A percentile compares a stretch with the other conserved stretches of the same genome.
Conservation (phyloP, 768 basidiomycete genomes). For the Phlebiopsis gigantea region DNA sequence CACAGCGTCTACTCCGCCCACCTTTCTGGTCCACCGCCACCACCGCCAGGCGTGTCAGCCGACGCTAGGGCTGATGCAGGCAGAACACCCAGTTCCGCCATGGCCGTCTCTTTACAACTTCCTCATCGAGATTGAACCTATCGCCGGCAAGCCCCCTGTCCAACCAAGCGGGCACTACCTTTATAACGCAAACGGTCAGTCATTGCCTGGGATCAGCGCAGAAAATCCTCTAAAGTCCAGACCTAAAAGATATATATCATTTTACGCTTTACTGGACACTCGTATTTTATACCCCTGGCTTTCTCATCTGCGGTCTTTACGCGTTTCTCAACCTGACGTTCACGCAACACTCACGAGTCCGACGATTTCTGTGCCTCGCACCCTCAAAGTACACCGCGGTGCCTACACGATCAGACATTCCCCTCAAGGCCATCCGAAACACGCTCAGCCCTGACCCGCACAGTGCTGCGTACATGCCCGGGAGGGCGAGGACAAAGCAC, state of each 20-base stretch:
- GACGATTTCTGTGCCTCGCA: slow-evolving; percentile 5
- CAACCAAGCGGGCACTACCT: slow-evolving; percentile 33
- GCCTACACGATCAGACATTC: slow-evolving; percentile 12
- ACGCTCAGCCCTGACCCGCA: not conserved
- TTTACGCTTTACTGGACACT: slow-evolving; percentile 46
- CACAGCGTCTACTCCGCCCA: not conserved
- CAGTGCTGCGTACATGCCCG: not conserved
- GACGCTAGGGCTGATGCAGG: slow-evolving; percentile 4
- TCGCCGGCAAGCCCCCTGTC: slow-evolving; percentile 23
- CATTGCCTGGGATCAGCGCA: not conserved
- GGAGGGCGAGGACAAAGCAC: slow-evolving; percentile 14
- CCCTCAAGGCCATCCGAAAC: slow-evolving; percentile 9
- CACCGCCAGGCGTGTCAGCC: not conserved
- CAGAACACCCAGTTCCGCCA: slow-evolving; percentile 8
- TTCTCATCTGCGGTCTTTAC: slow-evolving; percentile 33
- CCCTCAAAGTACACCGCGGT: slow-evolving; percentile 8
- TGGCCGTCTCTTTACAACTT: slow-evolving; percentile 35
- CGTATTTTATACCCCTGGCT: slow-evolving; percentile 40
- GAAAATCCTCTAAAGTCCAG: not conserved
- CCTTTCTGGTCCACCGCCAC: not conserved
- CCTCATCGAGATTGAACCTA: slow-evolving; percentile 27
- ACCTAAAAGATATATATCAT: slow-evolving; percentile 33
- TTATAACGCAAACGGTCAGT: slow-evolving; percentile 28
- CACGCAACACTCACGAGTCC: slow-evolving; percentile 25
- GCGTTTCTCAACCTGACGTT: slow-evolving; percentile 38